Evolutionary conservation across 352 stramenopile species (phyloP).

Genomic region (Pythium coloratum): DNA sequence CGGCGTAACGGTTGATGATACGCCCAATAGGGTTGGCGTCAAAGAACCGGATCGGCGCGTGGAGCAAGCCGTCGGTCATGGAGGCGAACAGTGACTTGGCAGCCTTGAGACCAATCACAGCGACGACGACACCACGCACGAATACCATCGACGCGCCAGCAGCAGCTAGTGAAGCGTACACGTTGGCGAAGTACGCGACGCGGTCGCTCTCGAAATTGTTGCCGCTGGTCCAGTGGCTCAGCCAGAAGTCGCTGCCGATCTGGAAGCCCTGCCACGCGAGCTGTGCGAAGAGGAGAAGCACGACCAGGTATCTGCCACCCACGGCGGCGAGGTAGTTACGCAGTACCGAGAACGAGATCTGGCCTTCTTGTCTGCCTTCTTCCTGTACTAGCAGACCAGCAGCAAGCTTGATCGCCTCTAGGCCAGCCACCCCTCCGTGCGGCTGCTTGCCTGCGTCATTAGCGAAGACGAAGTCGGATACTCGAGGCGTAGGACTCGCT

Average conservation of each 20-base stretch:
- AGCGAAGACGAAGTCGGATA: neutral
- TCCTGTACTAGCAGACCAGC: neutral
- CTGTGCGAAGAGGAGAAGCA: conserved; percentile 16
- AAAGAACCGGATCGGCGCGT: conserved; percentile 37
- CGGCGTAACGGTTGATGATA: conserved; percentile 43
- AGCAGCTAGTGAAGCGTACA: conserved; percentile 7
- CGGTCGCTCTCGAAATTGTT: neutral
- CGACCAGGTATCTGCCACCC: neutral
- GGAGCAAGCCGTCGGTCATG: conserved; percentile 21
- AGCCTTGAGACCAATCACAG: conserved; percentile 10
- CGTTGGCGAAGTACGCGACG: neutral
- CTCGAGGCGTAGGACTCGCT: neutral
- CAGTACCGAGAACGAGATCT: neutral
- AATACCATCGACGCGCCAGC: conserved; percentile 24
- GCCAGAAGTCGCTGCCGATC: conserved; percentile 32
- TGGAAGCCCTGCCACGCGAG: conserved; percentile 30
- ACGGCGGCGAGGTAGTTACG: neutral
- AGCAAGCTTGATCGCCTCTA: neutral
- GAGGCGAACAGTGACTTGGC: conserved; percentile 7
- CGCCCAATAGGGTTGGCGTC: conserved; percentile 32
- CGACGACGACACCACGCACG: conserved; percentile 7
- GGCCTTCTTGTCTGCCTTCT: conserved; percentile 8
- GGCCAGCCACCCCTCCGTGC: neutral
- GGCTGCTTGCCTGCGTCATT: neutral
- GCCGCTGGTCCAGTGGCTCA: conserved; percentile 24